A percentile compares a stretch with the other conserved stretches of the same genome.
These are phyloP conservation scores for Trichoderma aggressivum DNA, from an alignment of 2,329 filamentous ascomycete genomes.

Conservation along the genomic window DNA sequence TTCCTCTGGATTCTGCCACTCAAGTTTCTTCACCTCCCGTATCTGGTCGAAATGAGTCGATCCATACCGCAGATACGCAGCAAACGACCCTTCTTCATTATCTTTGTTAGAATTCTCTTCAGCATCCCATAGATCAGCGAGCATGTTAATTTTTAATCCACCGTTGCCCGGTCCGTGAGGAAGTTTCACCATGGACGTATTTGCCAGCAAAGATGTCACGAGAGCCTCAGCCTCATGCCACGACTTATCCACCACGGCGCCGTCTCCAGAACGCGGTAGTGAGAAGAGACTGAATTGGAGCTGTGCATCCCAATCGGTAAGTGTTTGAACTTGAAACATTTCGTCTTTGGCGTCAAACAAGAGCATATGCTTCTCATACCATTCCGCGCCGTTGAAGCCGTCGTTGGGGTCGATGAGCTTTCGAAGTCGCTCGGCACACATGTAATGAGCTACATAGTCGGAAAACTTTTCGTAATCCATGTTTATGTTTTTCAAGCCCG, in stretches of 20 bases:
- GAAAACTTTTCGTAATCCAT: neutral
- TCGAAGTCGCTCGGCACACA: slow-evolving; percentile 31
- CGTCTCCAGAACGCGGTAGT: slow-evolving; percentile 24
- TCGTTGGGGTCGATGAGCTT: slow-evolving; percentile 33
- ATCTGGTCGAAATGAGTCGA: slow-evolving; percentile 35
- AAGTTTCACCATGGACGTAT: slow-evolving; percentile 35
- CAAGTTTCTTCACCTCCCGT: slow-evolving; percentile 23
- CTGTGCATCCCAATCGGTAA: slow-evolving; percentile 14
- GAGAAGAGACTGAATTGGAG: slow-evolving; percentile 25
- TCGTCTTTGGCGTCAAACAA: slow-evolving; percentile 25
- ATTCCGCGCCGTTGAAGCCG: slow-evolving; percentile 35
- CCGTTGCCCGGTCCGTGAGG: slow-evolving; percentile 29
- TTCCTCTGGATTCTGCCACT: slow-evolving; percentile 1
- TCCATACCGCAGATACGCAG: slow-evolving; percentile 35
- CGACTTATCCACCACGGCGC: slow-evolving; percentile 15
- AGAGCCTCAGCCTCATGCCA: slow-evolving; percentile 26
- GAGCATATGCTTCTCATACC: slow-evolving; percentile 32
- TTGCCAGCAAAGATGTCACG: slow-evolving; percentile 32
- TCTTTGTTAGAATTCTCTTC: slow-evolving; percentile 33
- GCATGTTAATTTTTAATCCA: slow-evolving; percentile 22
- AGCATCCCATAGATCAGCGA: slow-evolving; percentile 31
- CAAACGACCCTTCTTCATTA: slow-evolving; percentile 33
- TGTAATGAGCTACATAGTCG: slow-evolving; percentile 33
- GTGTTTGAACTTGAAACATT: slow-evolving; percentile 15
- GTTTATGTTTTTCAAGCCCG: slow-evolving; percentile 3